phyloP scores from a whole-genome alignment of 192 early-diverging fungal species.

The Coemansia sp. region DNA sequence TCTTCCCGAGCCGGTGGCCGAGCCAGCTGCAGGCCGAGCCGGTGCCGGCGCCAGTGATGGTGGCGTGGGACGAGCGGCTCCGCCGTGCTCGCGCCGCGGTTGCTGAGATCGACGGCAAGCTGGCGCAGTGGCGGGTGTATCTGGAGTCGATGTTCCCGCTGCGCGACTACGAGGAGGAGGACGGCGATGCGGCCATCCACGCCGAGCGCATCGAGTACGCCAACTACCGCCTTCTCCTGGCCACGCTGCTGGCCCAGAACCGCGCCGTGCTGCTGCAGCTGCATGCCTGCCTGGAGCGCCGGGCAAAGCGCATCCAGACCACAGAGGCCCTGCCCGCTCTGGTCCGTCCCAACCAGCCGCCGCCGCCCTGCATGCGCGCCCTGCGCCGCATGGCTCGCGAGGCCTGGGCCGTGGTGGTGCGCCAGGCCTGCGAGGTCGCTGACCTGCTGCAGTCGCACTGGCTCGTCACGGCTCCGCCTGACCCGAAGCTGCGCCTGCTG shows the following conservation, averaged over 20 bases:
- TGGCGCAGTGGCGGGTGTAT: conserved; percentile 54
- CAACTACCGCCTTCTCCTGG: conserved; percentile 51
- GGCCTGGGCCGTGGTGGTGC: conserved; percentile 44
- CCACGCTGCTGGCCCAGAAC: conserved; percentile 44
- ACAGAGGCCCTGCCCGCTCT: background rate
- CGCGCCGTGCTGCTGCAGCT: conserved; percentile 51
- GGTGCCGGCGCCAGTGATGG: conserved; percentile 29
- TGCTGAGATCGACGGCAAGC: conserved; percentile 47
- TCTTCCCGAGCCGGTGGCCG: conserved; percentile 54
- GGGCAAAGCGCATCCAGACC: conserved; percentile 16
- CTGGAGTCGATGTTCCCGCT: conserved; percentile 52
- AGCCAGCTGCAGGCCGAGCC: conserved; percentile 43
- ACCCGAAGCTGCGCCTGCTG: conserved; percentile 28
- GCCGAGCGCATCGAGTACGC: conserved; percentile 52
- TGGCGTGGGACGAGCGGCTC: conserved; percentile 52
- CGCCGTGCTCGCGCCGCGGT: conserved; percentile 43
- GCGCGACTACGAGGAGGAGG: conserved; percentile 49
- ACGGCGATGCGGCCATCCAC: conserved; percentile 30
- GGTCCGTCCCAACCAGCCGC: conserved; percentile 43
- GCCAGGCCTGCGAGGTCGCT: conserved; percentile 52
- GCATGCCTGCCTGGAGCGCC: conserved; percentile 51
- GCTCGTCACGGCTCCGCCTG: conserved; percentile 35
- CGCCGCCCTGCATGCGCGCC: conserved; percentile 24
- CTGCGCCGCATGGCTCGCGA: conserved; percentile 45
- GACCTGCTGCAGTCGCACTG: conserved; percentile 52